Evolutionary conservation across 208 protist genomes (phyloP).

Genomic region (Acanthamoeba healyi): DNA sequence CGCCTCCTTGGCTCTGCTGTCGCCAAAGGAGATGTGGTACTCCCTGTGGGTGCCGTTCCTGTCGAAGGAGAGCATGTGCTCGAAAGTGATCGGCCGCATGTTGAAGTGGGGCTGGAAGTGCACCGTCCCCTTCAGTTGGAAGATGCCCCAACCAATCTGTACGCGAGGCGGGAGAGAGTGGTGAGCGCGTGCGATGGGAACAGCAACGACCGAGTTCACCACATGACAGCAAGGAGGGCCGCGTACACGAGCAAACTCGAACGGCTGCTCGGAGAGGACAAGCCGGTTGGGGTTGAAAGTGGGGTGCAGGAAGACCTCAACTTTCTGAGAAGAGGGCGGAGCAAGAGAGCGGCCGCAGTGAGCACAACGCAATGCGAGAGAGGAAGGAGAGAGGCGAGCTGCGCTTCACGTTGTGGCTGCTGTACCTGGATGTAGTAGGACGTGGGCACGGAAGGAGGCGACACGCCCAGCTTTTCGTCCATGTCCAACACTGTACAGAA

Average conservation of each 20-base stretch:
- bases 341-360: no score
- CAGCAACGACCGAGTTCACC: no score
- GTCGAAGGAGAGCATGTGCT: constrained; percentile 69
- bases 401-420: no score
- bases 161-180: neutral
- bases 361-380: neutral
- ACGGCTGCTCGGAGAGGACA: constrained; percentile 11
- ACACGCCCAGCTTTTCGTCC: constrained; percentile 19
- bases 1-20: neutral
- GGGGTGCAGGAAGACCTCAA: constrained; percentile 61
- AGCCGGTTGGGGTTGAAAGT: constrained; percentile 26
- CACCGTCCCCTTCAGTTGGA: neutral
- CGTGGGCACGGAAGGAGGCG: constrained; percentile 16
- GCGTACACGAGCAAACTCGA: constrained; percentile 44
- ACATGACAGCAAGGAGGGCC: neutral
- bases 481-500: constrained; percentile 58
- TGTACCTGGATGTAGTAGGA: constrained; percentile 53
- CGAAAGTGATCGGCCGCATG: constrained; percentile 52
- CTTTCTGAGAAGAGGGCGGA: neutral
- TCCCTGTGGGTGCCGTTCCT: constrained; percentile 58
- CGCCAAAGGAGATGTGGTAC: constrained; percentile 52
- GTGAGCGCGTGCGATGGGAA: neutral
- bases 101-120: constrained; percentile 51
- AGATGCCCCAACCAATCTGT: constrained; percentile 60
- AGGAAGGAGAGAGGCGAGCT: neutral